phyloP scores from a whole-genome alignment of 1,139 yeast genomes.

The Kodamaea derodonti region DNA sequence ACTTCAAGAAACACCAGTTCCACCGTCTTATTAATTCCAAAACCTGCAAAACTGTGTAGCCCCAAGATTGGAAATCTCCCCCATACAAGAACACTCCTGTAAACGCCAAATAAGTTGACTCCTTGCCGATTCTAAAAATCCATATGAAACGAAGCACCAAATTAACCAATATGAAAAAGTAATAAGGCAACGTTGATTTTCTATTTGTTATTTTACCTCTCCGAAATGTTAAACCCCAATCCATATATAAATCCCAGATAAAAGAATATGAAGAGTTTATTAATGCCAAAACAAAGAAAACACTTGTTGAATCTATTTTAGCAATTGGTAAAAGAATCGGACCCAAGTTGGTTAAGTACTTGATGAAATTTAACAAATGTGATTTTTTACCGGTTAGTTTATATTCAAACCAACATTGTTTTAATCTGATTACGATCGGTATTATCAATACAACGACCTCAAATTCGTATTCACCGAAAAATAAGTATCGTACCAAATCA shows the following conservation, averaged over 20 bases:
- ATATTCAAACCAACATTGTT: conserved; percentile 78
- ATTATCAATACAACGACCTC: conserved; percentile 51
- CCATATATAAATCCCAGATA: conserved; percentile 84
- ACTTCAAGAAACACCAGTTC: conserved; percentile 82
- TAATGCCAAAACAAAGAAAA: conserved; percentile 51
- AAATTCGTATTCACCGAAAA: conserved; percentile 43
- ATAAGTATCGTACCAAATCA: conserved; percentile 33
- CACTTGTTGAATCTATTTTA: conserved; percentile 12
- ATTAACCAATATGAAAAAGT: conserved; percentile 49
- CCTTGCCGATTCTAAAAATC: conserved; percentile 37
- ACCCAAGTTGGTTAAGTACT: conserved; percentile 63
- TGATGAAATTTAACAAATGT: conserved; percentile 68
- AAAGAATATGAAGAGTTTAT: conserved; percentile 75
- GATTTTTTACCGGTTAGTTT: conserved; percentile 41
- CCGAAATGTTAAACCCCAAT: conserved; percentile 62
- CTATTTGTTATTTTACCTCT: conserved; percentile 6
- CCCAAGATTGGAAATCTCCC: conserved; percentile 50
- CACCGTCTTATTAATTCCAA: conserved; percentile 80
- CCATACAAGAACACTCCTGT: conserved; percentile 32
- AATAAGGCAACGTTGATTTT: conserved; percentile 31
- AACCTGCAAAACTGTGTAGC: conserved; percentile 60
- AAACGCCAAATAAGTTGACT: conserved; percentile 14
- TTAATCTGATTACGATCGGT: conserved; percentile 70
- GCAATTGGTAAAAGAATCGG: conserved; percentile 32
- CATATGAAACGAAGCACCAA: conserved; percentile 69